Percentiles rank a stretch among this genome's conserved stretches.
phyloP scores from a whole-genome alignment of 495 filamentous ascomycete genomes.

The Talaromyces trachyspermus region DNA sequence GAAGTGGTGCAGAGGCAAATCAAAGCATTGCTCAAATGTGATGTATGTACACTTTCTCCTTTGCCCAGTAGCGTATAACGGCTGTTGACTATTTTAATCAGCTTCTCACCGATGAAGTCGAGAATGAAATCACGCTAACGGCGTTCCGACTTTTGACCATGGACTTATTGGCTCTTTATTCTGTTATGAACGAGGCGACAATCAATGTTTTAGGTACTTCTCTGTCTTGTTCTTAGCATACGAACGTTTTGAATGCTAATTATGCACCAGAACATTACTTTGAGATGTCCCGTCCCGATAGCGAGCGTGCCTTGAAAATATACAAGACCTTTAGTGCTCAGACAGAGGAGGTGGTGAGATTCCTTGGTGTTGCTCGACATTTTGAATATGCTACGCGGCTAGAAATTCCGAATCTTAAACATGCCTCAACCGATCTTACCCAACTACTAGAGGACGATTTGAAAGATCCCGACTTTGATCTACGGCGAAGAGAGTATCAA shows the following conservation, averaged over 20 bases:
- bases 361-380: constrained; percentile 76
- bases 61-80: constrained; percentile 1
- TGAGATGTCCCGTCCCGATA: constrained; percentile 93
- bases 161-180: constrained; percentile 85
- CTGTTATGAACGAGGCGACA: constrained; percentile 93
- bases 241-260: constrained; percentile 16
- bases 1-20: constrained; percentile 89
- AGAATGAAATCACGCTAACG: constrained; percentile 95
- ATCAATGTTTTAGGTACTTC: constrained; percentile 89
- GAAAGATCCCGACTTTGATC: constrained; percentile 92
- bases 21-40: constrained; percentile 75
- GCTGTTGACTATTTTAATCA: constrained; percentile 35
- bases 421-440: constrained; percentile 85
- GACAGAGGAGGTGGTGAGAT: constrained; percentile 87
- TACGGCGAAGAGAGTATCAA: constrained; percentile 85
- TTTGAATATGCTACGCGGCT: constrained; percentile 87
- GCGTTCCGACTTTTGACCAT: constrained; percentile 91
- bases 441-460: constrained; percentile 90
- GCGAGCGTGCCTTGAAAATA: constrained; percentile 82
- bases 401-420: constrained; percentile 95
- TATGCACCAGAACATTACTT: constrained; percentile 77
- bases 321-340: constrained; percentile 91
- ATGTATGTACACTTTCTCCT: constrained; percentile 50
- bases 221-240: too few relatives aligned
- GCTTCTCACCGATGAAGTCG: constrained; percentile 80